Evolutionary conservation across 1,139 yeast species (phyloP).

Genomic region (Magnusiomyces paraingens): DNA sequence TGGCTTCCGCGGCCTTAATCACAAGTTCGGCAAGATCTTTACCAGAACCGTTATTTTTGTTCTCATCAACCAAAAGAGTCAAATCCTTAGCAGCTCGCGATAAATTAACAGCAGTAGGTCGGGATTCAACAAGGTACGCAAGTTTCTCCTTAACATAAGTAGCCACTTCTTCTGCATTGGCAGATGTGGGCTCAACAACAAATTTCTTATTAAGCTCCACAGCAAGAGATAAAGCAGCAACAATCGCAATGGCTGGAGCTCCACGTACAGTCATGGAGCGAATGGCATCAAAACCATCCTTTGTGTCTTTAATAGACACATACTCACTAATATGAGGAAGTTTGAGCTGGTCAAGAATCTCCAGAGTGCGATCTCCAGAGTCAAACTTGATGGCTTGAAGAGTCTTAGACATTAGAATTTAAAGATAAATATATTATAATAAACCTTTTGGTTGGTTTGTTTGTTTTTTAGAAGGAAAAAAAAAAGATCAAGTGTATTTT

Average conservation of each 20-base stretch:
- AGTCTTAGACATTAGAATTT: slow-evolving; percentile 15
- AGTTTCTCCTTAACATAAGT: slow-evolving; percentile 39
- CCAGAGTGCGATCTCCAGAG: slow-evolving; percentile 40
- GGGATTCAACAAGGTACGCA: slow-evolving; percentile 61
- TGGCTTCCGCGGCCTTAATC: slow-evolving; percentile 46
- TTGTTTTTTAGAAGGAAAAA: too few relatives aligned
- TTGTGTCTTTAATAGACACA: slow-evolving; percentile 50
- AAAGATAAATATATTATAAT: too few relatives aligned
- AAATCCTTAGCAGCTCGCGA: slow-evolving; percentile 69
- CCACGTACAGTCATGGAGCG: slow-evolving; percentile 93
- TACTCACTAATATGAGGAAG: slow-evolving; percentile 77
- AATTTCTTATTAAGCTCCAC: slow-evolving; percentile 45
- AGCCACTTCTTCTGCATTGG: slow-evolving; percentile 16
- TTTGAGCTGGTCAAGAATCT: slow-evolving; percentile 71
- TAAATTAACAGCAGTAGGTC: slow-evolving; percentile 95
- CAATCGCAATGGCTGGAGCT: slow-evolving; percentile 97
- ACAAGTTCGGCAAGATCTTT: slow-evolving; percentile 36
- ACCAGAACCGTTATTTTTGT: neutral
- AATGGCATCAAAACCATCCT: slow-evolving; percentile 77
- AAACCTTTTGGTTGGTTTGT: too few relatives aligned
- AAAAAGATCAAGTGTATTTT: too few relatives aligned
- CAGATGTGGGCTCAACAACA: slow-evolving; percentile 5
- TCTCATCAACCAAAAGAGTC: slow-evolving; percentile 28
- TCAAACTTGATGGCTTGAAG: slow-evolving; percentile 65
- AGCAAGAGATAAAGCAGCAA: slow-evolving; percentile 79